Evolutionary conservation across 768 basidiomycete species (phyloP).

Genomic region (Rhizopogon roseolus): DNA sequence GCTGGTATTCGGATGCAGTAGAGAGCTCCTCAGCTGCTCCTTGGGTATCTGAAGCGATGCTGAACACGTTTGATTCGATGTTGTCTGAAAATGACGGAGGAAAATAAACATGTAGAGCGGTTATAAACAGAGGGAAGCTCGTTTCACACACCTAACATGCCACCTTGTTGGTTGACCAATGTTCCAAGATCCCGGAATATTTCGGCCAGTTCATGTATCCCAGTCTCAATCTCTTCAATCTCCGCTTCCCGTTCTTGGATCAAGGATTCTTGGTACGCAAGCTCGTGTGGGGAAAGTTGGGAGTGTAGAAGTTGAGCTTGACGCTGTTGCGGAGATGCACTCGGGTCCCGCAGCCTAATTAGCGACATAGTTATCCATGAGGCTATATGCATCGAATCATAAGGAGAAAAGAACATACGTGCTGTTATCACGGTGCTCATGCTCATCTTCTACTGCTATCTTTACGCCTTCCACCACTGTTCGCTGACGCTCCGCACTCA

Average conservation of each 20-base stretch:
- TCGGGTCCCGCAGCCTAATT: constrained; percentile 21
- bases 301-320: constrained; percentile 68
- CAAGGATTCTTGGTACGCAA: constrained; percentile 93
- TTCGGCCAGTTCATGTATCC: constrained; percentile 93
- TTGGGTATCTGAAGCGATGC: constrained; percentile 76
- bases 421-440: constrained; percentile 20
- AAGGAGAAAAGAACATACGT: background rate
- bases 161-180: constrained; percentile 89
- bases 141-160: constrained; percentile 75
- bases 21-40: constrained; percentile 83
- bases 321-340: constrained; percentile 51
- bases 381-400: background rate
- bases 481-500: constrained; percentile 85
- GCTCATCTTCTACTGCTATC: constrained; percentile 76
- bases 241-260: constrained; percentile 81
- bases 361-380: background rate
- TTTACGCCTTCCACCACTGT: constrained; percentile 86
- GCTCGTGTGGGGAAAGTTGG: constrained; percentile 85
- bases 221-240: constrained; percentile 93
- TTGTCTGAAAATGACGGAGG: constrained; percentile 57
- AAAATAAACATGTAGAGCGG: background rate
- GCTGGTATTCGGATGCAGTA: constrained; percentile 89
- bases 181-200: constrained; percentile 97
- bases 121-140: background rate
- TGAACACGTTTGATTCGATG: constrained; percentile 90